phyloP scores from a whole-genome alignment of 306 rosid species.

The Canavalia gladiata region DNA sequence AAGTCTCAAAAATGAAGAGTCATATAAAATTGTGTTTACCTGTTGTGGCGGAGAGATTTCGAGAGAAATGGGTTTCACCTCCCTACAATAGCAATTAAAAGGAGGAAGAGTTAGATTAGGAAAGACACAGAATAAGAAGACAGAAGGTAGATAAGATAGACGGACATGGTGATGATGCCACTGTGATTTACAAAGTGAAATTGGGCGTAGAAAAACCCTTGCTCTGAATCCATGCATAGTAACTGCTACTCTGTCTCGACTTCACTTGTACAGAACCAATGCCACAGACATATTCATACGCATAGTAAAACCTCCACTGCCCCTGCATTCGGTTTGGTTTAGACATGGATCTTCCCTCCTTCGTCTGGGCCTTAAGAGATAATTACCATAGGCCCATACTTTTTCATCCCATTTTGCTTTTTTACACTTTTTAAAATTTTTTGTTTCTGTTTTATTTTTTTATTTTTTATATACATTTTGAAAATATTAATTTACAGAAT shows the following conservation, averaged over 20 bases:
- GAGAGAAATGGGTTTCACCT: neutral
- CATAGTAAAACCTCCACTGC: neutral
- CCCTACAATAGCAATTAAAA: slow-evolving; percentile 37
- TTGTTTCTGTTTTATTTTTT: too few relatives aligned
- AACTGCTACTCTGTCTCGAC: neutral
- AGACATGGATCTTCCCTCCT: neutral
- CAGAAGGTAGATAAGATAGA: slow-evolving; percentile 32
- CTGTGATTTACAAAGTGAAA: slow-evolving; percentile 54
- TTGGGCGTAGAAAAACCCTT: slow-evolving; percentile 52
- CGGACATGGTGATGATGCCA: slow-evolving; percentile 53
- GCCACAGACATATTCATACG: neutral
- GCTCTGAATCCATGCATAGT: slow-evolving; percentile 52
- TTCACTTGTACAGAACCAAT: neutral
- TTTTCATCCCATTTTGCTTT: too few relatives aligned
- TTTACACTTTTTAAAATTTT: too few relatives aligned
- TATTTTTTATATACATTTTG: too few relatives aligned
- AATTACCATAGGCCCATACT: too few relatives aligned
- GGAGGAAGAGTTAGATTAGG: slow-evolving; percentile 20
- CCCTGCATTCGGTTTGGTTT: neutral
- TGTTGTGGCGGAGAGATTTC: slow-evolving; percentile 37
- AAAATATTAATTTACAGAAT: too few relatives aligned
- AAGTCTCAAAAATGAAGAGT: neutral
- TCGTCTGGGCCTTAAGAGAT: neutral
- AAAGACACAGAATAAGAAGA: neutral
- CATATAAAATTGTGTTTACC: slow-evolving; percentile 33